phyloP scores from a whole-genome alignment of 2,329 filamentous ascomycete species.

The Colletotrichum filicis region DNA sequence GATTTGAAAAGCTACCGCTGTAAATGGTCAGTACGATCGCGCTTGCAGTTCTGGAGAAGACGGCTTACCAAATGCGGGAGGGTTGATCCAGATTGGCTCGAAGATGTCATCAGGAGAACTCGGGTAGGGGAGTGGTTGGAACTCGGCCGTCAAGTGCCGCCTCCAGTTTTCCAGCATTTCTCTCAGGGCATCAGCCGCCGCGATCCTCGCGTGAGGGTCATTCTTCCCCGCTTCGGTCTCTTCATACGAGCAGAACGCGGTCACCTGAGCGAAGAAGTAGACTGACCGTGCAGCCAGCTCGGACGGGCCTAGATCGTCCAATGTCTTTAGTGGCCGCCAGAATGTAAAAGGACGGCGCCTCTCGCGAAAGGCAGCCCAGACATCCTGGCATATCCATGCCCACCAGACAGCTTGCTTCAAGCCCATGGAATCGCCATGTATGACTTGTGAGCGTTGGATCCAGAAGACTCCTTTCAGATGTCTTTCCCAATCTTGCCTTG shows the following conservation, averaged over 20 bases:
- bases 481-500: slow-evolving; percentile 66
- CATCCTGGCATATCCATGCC: slow-evolving; percentile 73
- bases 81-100: slow-evolving; percentile 36
- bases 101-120: slow-evolving; percentile 27
- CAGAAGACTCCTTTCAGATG: slow-evolving; percentile 74
- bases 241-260: slow-evolving; percentile 65
- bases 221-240: slow-evolving; percentile 20
- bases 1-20: slow-evolving; percentile 37
- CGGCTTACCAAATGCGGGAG: slow-evolving; percentile 34
- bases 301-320: slow-evolving; percentile 58
- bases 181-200: slow-evolving; percentile 56
- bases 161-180: slow-evolving; percentile 63
- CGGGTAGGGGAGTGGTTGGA: slow-evolving; percentile 50
- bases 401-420: slow-evolving; percentile 71
- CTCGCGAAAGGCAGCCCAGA: slow-evolving; percentile 73
- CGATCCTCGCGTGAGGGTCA: slow-evolving; percentile 56
- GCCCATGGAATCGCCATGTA: slow-evolving; percentile 67
- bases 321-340: slow-evolving; percentile 63
- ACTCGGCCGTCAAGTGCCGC: slow-evolving; percentile 54
- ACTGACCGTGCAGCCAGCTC: slow-evolving; percentile 65
- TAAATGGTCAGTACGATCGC: neutral
- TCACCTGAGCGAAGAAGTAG: slow-evolving; percentile 65
- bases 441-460: slow-evolving; percentile 71
- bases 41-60: neutral
- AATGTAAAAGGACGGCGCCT: slow-evolving; percentile 66